Percentiles rank a stretch among this genome's conserved stretches.
Conservation (phyloP, 345 rosid species). For the Syzygium grande region DNA sequence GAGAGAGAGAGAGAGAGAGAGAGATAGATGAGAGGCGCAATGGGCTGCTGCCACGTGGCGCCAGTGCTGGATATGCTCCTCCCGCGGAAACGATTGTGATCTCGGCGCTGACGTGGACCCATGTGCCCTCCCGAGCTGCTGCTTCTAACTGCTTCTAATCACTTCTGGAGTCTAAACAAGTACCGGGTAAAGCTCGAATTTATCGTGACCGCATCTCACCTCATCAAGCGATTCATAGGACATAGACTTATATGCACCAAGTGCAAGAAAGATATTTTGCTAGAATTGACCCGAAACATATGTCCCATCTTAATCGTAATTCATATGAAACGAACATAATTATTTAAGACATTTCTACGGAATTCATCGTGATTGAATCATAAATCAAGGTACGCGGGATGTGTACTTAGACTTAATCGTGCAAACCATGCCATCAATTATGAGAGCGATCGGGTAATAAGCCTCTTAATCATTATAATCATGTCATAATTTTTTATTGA, state of each 20-base stretch:
- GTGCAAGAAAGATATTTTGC: not conserved
- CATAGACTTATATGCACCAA: not conserved
- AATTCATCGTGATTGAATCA: too few relatives aligned
- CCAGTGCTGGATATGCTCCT: conserved; percentile 6
- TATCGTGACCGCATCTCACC: not conserved
- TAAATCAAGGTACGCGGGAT: too few relatives aligned
- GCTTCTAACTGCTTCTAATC: not conserved
- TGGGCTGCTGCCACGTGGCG: conserved; percentile 54
- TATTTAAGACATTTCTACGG: too few relatives aligned
- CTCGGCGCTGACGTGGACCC: not conserved
- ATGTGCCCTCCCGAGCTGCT: not conserved
- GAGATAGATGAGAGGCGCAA: conserved; percentile 32
- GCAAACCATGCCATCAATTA: not conserved
- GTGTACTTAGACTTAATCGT: too few relatives aligned
- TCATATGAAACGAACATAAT: too few relatives aligned
- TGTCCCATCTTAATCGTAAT: too few relatives aligned
- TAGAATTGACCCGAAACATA: not conserved
- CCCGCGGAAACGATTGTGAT: not conserved
- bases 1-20: conserved; percentile 12
- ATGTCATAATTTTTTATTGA: too few relatives aligned
- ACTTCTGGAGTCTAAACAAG: not conserved
- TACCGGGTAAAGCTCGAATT: not conserved
- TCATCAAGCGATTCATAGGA: not conserved
- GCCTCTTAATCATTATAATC: too few relatives aligned
- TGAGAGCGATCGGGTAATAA: not conserved